Evolutionary conservation across 208 protist genomes (phyloP), one percentile per base, ranked within the genome.

Genomic region (Trypanosoma theileri): DNA sequence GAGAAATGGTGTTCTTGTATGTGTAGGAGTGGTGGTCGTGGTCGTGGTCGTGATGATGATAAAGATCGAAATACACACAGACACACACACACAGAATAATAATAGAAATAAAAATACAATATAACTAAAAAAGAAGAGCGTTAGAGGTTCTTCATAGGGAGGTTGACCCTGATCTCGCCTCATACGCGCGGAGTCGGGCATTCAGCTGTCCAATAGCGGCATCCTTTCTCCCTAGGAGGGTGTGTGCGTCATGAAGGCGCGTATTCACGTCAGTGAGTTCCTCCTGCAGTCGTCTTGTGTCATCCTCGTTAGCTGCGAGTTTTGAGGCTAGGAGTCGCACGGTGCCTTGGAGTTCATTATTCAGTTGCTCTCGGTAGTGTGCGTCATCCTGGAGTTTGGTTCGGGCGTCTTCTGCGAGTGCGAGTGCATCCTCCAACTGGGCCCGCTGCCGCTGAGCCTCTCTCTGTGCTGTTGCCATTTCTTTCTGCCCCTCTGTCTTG

Each of bases 231-330:
- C 90, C 90, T 9, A 96, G 81, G 35, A 91, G 58, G 13, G 82
- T 88, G 72, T 96, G 86, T 0, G 86, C 83, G 21, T 96, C 87
- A 62, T 96, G 90, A 0, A 91, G 61, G 51, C 86, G 85, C n/a
- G 63, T 80, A 48, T 76, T 85, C 3, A 73, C 69, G n/a, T 92
- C 87, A 7, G 71, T 69, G 8, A 93, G 59, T 78, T 96, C 87
- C 53, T 92, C 85, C 54, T 93, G 83, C 51, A 91, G 42, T n/a
- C 81, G 81, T 50, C 80, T 74, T 22, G 74, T 66, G 50, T 96
- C 90, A 45, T 93, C 85, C 54, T 96, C 90, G 61, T 85, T 76
- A n/a, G 85, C 64, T 41, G 73, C 59, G 42, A 96, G 74, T 21
- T 86, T 84, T 10, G 85, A 74, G 53, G 83, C 81, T n/a, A 96